phyloP scores from a whole-genome alignment of 352 stramenopile species.

The Phytophthora ohioensis region DNA sequence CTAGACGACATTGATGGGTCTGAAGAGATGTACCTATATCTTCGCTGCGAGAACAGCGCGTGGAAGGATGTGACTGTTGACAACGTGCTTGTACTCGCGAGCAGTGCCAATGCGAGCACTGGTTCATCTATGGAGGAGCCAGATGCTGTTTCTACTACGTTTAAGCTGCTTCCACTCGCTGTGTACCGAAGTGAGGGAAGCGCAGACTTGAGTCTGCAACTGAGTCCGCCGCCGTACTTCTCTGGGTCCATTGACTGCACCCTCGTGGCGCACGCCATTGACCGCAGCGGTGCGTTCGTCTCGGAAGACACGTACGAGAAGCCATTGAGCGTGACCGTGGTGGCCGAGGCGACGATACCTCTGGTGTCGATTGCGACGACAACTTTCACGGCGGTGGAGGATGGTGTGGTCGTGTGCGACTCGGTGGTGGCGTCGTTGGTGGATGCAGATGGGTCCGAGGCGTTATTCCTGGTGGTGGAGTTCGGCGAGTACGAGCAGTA shows the following conservation, averaged over 20 bases:
- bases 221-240: constrained; percentile 38
- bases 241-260: constrained; percentile 42
- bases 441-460: constrained; percentile 51
- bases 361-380: constrained; percentile 18
- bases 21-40: constrained; percentile 26
- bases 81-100: too few relatives aligned
- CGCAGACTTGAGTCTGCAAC: constrained; percentile 23
- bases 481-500: constrained; percentile 26
- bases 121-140: too few relatives aligned
- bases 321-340: constrained; percentile 26
- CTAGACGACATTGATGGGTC: constrained; percentile 29
- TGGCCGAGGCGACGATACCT: constrained; percentile 36
- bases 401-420: constrained; percentile 35
- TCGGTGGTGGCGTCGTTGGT: constrained; percentile 36
- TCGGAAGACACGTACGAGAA: constrained; percentile 27
- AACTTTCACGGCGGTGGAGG: constrained; percentile 33
- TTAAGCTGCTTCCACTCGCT: constrained; percentile 10
- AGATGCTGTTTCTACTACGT: not conserved
- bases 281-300: constrained; percentile 26
- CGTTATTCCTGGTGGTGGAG: constrained; percentile 43
- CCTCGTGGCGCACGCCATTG: constrained; percentile 24
- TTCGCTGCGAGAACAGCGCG: constrained; percentile 6
- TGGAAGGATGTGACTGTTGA: constrained; percentile 21
- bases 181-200: constrained; percentile 7
- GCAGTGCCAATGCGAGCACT: too few relatives aligned